Percentiles rank a stretch among this genome's conserved stretches.
phyloP scores from a whole-genome alignment of 768 basidiomycete genomes.

The Auricularia cornea region DNA sequence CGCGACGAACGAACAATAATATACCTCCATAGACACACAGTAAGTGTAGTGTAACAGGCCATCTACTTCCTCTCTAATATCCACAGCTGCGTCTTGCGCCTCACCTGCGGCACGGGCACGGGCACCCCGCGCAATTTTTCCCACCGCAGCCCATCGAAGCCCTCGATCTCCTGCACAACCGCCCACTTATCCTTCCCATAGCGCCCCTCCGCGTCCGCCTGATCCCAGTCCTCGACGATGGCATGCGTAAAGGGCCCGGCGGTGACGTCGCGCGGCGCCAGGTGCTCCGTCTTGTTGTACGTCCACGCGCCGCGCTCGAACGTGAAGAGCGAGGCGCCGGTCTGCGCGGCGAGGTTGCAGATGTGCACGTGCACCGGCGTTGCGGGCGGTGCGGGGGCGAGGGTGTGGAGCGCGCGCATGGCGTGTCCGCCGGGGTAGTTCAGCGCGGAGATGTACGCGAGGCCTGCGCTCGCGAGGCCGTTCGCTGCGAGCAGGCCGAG shows the following conservation, averaged over 20 bases:
- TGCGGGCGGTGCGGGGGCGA: not conserved
- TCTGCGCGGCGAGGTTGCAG: slow-evolving; percentile 79
- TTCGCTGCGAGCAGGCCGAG: slow-evolving; percentile 48
- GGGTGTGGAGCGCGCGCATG: slow-evolving; percentile 23
- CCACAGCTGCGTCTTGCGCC: slow-evolving; percentile 37
- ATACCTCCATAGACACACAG: no score
- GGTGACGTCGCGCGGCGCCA: slow-evolving; percentile 36
- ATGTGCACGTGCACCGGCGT: slow-evolving; percentile 62
- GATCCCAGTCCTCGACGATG: slow-evolving; percentile 38
- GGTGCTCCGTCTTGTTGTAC: slow-evolving; percentile 78
- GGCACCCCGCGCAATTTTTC: slow-evolving; percentile 24
- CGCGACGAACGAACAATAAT: no score
- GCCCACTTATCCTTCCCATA: slow-evolving; percentile 30
- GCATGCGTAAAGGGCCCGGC: slow-evolving; percentile 48
- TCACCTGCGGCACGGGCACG: slow-evolving; percentile 27
- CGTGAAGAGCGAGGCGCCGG: slow-evolving; percentile 82
- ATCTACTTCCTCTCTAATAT: slow-evolving; percentile 31
- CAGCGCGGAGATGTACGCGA: slow-evolving; percentile 47
- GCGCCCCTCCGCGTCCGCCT: slow-evolving; percentile 11
- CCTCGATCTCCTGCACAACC: slow-evolving; percentile 34
- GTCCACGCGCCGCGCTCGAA: slow-evolving; percentile 53
- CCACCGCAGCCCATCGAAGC: slow-evolving; percentile 30
- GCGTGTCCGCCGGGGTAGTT: slow-evolving; percentile 93
- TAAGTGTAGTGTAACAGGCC: no score
- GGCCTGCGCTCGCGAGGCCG: slow-evolving; percentile 39